Evolutionary conservation across 345 rosid genomes (phyloP).

Genomic region (Gossypium turneri): DNA sequence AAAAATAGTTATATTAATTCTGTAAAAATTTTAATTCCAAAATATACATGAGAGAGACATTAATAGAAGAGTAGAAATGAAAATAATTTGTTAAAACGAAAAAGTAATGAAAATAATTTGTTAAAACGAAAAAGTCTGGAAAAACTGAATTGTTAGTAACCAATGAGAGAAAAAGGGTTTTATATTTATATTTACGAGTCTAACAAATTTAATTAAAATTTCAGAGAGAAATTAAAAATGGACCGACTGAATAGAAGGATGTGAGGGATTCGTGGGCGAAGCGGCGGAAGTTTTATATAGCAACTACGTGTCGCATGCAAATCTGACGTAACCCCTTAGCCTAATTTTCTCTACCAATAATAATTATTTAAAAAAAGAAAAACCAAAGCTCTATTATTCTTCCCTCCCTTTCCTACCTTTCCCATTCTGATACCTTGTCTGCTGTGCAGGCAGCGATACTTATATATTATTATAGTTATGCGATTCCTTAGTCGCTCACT

Average conservation of each 20-base stretch:
- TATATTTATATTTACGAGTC: neutral
- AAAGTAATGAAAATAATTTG: neutral
- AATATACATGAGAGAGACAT: neutral
- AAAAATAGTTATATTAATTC: too few relatives aligned
- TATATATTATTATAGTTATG: too few relatives aligned
- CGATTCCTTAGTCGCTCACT: neutral
- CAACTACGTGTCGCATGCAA: constrained; percentile 24
- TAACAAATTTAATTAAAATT: neutral
- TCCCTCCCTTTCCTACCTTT: constrained; percentile 15
- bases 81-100: neutral
- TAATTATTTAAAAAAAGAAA: neutral
- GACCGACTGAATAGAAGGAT: neutral
- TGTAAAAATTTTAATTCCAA: too few relatives aligned
- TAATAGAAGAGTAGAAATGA: neutral
- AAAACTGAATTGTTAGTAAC: neutral
- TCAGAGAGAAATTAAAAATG: neutral
- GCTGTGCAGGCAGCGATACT: neutral
- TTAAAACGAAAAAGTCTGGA: neutral
- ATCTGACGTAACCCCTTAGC: constrained; percentile 23
- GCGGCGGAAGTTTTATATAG: constrained; percentile 18
- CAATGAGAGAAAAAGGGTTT: neutral
- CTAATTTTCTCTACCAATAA: constrained; percentile 18
- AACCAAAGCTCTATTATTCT: neutral
- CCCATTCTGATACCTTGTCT: neutral
- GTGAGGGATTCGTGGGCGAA: constrained; percentile 22